phyloP scores from a whole-genome alignment of 208 protist genomes.

The Naegleria lovaniensis region DNA sequence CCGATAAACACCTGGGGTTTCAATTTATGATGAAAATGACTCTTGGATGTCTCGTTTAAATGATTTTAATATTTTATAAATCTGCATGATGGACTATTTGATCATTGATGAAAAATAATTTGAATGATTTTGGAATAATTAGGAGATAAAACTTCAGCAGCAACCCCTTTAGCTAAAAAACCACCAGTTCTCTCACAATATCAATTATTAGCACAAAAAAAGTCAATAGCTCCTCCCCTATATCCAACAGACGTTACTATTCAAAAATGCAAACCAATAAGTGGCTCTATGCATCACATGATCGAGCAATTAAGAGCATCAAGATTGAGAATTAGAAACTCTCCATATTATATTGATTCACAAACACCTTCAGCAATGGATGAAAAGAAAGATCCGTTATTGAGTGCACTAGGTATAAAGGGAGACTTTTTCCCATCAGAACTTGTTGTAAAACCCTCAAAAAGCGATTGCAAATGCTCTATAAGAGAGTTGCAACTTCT shows the following conservation, averaged over 20 bases:
- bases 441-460: not conserved
- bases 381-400: not conserved
- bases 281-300: not conserved
- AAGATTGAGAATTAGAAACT: not conserved
- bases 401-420: not conserved
- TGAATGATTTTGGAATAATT: not conserved
- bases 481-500: not conserved
- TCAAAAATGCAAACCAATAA: not conserved
- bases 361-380: not conserved
- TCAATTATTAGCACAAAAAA: not conserved
- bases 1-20: no score
- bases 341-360: not conserved
- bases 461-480: not conserved
- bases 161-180: not conserved
- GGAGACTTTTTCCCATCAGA: not conserved
- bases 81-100: no score
- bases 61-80: not conserved
- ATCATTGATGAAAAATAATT: no score
- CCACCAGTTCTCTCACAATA: not conserved
- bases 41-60: no score
- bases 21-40: no score
- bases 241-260: not conserved
- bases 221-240: not conserved
- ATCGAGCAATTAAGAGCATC: not conserved
- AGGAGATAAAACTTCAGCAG: not conserved